Evolutionary conservation across 495 filamentous ascomycete species (phyloP).

Genomic region (Letharia columbiana): DNA sequence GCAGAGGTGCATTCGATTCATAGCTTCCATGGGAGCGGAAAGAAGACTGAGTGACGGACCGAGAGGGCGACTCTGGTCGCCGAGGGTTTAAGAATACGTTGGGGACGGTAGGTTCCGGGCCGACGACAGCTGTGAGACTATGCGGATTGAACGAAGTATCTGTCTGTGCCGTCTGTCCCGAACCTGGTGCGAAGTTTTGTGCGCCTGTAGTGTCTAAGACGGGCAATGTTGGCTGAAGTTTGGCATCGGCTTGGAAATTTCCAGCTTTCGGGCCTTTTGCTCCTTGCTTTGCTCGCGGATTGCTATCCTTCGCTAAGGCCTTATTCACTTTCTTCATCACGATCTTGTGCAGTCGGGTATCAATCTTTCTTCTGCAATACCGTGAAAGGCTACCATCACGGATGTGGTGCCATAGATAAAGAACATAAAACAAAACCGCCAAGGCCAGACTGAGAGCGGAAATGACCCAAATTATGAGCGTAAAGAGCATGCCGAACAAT

Average conservation of each 20-base stretch:
- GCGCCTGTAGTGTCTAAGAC: slow-evolving; percentile 42
- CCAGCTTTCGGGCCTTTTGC: slow-evolving; percentile 44
- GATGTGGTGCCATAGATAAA: slow-evolving; percentile 87
- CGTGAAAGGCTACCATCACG: slow-evolving; percentile 73
- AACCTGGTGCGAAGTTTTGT: slow-evolving; percentile 55
- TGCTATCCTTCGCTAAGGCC: slow-evolving; percentile 67
- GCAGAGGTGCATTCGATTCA: slow-evolving; percentile 50
- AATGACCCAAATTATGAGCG: slow-evolving; percentile 81
- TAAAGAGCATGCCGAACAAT: slow-evolving; percentile 83
- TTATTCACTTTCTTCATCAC: slow-evolving; percentile 76
- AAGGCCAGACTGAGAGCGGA: slow-evolving; percentile 64
- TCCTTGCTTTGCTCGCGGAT: slow-evolving; percentile 49
- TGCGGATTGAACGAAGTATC: slow-evolving; percentile 53
- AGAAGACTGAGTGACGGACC: slow-evolving; percentile 39
- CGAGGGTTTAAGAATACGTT: slow-evolving; percentile 27
- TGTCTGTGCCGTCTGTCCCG: slow-evolving; percentile 57
- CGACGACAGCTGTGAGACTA: slow-evolving; percentile 37
- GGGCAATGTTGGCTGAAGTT: slow-evolving; percentile 60
- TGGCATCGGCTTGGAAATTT: slow-evolving; percentile 38
- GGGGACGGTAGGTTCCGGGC: slow-evolving; percentile 37
- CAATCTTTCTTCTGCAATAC: slow-evolving; percentile 86
- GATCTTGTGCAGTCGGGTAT: slow-evolving; percentile 68
- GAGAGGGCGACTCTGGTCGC: slow-evolving; percentile 31
- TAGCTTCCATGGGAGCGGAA: slow-evolving; percentile 38
- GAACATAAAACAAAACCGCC: slow-evolving; percentile 67